Conservation (phyloP, 2,329 filamentous ascomycete genomes). For the Didymella lethalis region DNA sequence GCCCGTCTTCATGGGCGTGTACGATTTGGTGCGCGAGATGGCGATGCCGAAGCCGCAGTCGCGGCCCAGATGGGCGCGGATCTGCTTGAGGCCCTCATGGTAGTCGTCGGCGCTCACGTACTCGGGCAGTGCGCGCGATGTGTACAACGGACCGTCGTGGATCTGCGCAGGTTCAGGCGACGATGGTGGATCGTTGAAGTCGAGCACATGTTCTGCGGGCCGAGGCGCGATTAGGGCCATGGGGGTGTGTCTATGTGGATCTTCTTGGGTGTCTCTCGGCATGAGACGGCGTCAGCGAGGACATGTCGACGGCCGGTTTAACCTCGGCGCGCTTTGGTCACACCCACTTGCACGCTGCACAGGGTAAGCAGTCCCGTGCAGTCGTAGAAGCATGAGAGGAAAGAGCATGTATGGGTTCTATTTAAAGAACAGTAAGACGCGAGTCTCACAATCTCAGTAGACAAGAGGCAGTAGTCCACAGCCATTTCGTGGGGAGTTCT, state of each 20-base stretch:
- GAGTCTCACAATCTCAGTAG: too few species aligned
- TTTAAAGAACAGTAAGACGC: too few species aligned
- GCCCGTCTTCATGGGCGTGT: slow-evolving; percentile 22
- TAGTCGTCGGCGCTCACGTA: slow-evolving; percentile 24
- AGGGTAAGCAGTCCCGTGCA: too few species aligned
- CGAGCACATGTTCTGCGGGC: slow-evolving; percentile 14
- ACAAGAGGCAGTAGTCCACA: too few species aligned
- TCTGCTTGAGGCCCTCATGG: slow-evolving; percentile 26
- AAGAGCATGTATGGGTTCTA: too few species aligned
- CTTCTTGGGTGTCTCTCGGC: slow-evolving; percentile 3
- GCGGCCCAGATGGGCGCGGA: slow-evolving; percentile 23
- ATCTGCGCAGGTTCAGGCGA: slow-evolving; percentile 9
- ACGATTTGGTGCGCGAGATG: slow-evolving; percentile 26
- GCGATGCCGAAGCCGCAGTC: slow-evolving; percentile 25
- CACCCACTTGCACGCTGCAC: not conserved
- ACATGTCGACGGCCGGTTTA: not conserved
- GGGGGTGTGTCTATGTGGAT: slow-evolving; percentile 14
- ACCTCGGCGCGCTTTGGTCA: slow-evolving; percentile 1
- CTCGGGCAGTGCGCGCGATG: slow-evolving; percentile 18
- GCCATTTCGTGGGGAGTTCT: not conserved
- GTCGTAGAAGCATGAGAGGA: too few species aligned
- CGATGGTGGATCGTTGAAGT: slow-evolving; percentile 17
- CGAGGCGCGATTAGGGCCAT: slow-evolving; percentile 20
- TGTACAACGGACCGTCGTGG: slow-evolving; percentile 11
- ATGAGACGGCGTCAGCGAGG: not conserved